Conservation (phyloP, 768 basidiomycete species). For the Rhodocollybia butyracea region DNA sequence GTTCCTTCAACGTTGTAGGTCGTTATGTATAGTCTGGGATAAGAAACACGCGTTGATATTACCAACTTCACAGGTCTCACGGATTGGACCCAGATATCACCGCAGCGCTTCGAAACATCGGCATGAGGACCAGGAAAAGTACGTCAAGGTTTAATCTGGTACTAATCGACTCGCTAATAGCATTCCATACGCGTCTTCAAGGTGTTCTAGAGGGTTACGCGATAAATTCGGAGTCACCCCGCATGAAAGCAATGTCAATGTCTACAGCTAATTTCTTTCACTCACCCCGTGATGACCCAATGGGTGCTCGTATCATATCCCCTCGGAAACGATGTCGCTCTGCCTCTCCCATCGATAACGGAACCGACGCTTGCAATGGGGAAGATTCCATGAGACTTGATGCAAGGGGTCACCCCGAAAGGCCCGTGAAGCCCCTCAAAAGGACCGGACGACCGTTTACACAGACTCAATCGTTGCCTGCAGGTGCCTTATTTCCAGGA, state of each 20-base stretch:
- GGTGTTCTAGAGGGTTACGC: constrained; percentile 62
- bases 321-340: constrained; percentile 36
- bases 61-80: constrained; percentile 10
- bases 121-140: constrained; percentile 63
- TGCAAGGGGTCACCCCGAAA: constrained; percentile 26
- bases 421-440: constrained; percentile 39
- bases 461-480: constrained; percentile 37
- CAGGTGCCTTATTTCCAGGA: constrained; percentile 12
- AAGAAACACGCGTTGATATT: constrained; percentile 5
- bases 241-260: constrained; percentile 36
- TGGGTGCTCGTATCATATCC: constrained; percentile 9
- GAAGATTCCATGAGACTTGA: constrained; percentile 15
- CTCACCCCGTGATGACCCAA: constrained; percentile 49
- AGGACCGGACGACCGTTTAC: constrained; percentile 29
- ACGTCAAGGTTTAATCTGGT: constrained; percentile 19
- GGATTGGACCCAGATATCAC: constrained; percentile 49
- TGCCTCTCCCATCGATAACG: constrained; percentile 16
- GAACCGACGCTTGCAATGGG: constrained; percentile 18
- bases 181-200: constrained; percentile 27
- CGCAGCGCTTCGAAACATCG: constrained; percentile 52
- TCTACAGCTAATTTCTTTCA: constrained; percentile 44
- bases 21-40: constrained; percentile 20
- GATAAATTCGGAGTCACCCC: constrained; percentile 28
- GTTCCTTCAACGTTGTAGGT: constrained; percentile 13
- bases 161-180: constrained; percentile 9